Base-by-base conservation (phyloP, 805 yeast genomes). In the Clavispora santaluciae region DNA sequence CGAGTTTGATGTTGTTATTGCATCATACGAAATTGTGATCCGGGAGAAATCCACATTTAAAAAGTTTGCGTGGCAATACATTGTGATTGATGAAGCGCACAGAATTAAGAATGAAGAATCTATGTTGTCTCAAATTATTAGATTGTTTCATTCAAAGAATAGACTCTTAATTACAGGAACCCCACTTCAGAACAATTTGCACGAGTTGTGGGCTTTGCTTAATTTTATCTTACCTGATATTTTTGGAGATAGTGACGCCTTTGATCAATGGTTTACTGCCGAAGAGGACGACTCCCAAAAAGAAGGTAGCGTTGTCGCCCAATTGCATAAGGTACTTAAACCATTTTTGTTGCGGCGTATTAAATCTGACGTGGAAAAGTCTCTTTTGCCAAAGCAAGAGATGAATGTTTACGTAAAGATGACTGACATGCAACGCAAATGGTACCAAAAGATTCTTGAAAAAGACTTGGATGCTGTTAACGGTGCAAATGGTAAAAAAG, bases 401-500 rank as follows among this genome's bases (percentile, higher is more conserved):
- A 56, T 82, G 53, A 85, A 83, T 49, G 72, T 85, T 16, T 85
- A 85, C 59, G 77, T 83, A 33, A 79, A 81, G 23, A 82, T 85
- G 87, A 70, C 85, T 1, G 77, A 76, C n/a, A 82, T 85, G 88
- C 95, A 85, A 61, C 76, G 73, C 49, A 76, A 70, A 50, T 83
- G 91, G 88, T 85, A 85, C 58, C 83, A 81, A 55, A 80, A 80
- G 56, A 74, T 85, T 41, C 61, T 85, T 48, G 93, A 84, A 56
- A 83, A 83, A 55, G 93, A 85, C 57, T 75, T 85, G 25, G 91
- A 85, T 64, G 93, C 93, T 0, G 90, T 85, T 9, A 85, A 85
- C 59, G 91, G 89, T n/a, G 81, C 84, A 5, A 79, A 72, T 52
- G 88, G 88, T 29, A 82, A 79, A 49, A 74, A 78, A 43, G 95